Conservation (phyloP, 1,139 yeast species). For the Debaryomyces psychrophilus region DNA sequence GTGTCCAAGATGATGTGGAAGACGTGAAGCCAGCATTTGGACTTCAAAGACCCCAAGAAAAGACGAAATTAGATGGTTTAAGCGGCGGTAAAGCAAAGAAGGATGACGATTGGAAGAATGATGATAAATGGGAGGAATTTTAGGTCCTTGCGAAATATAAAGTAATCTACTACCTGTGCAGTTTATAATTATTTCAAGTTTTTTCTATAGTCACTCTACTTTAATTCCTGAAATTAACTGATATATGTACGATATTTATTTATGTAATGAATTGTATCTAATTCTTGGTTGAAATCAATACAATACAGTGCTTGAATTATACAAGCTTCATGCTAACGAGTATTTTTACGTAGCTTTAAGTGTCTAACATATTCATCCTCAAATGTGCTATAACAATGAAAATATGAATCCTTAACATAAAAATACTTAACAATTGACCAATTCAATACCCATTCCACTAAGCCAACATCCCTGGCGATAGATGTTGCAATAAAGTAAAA, state of each 20-base stretch:
- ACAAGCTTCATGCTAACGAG: neutral
- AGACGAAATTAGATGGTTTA: slow-evolving; percentile 59
- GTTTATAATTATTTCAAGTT: neutral
- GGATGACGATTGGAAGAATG: slow-evolving; percentile 31
- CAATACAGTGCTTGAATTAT: neutral
- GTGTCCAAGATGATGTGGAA: slow-evolving; percentile 28
- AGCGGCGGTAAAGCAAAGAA: slow-evolving; percentile 37
- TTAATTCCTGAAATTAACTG: neutral
- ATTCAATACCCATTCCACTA: slow-evolving; percentile 58
- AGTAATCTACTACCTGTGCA: neutral
- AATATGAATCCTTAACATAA: slow-evolving; percentile 61
- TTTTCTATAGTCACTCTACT: neutral
- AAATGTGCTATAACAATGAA: slow-evolving; percentile 44
- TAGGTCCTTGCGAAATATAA: slow-evolving; percentile 17
- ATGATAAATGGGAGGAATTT: slow-evolving; percentile 52
- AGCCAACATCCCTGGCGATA: slow-evolving; percentile 58
- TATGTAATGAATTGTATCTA: neutral
- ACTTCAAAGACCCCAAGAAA: slow-evolving; percentile 58
- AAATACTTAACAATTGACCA: slow-evolving; percentile 51
- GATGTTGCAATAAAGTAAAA: slow-evolving; percentile 58
- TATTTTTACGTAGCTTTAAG: slow-evolving; percentile 12
- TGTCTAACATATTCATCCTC: slow-evolving; percentile 37
- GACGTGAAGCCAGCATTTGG: slow-evolving; percentile 71
- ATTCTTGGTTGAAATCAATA: neutral
- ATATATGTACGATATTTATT: neutral